phyloP scores from a whole-genome alignment of 2,329 filamentous ascomycete genomes.

The Fusarium miscanthi region DNA sequence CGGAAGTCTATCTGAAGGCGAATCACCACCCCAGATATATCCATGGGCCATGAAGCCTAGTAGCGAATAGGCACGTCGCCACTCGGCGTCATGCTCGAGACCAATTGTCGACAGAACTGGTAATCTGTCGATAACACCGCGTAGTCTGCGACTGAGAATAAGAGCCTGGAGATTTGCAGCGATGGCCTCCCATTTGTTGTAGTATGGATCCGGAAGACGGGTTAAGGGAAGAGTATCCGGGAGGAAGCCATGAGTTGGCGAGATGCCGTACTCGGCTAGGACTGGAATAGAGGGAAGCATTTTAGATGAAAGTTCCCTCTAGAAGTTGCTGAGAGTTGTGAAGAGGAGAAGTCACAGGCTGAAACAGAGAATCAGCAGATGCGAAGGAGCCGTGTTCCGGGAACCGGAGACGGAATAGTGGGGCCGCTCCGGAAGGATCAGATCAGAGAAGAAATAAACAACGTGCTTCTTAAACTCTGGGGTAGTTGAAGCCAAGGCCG shows the following conservation, averaged over 20 bases:
- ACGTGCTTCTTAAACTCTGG: constrained; percentile 2
- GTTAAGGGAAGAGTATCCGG: constrained; percentile 83
- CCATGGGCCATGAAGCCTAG: constrained; percentile 92
- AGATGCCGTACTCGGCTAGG: constrained; percentile 83
- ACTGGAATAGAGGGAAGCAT: constrained; percentile 70
- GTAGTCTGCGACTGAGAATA: constrained; percentile 85
- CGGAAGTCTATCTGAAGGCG: constrained; percentile 81
- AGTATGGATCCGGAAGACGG: constrained; percentile 87
- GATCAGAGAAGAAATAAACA: background rate
- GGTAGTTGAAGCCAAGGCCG: constrained; percentile 16
- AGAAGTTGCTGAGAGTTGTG: background rate
- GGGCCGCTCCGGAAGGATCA: constrained; percentile 35
- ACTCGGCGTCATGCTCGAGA: constrained; percentile 86
- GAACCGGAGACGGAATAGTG: constrained; percentile 36
- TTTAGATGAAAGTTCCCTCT: background rate
- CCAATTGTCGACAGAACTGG: constrained; percentile 85
- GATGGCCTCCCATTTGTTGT: constrained; percentile 93
- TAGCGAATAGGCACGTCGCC: constrained; percentile 91
- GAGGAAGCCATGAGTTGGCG: constrained; percentile 84
- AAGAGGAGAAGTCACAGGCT: constrained; percentile 6
- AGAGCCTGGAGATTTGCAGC: constrained; percentile 87
- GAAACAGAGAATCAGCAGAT: constrained; percentile 5
- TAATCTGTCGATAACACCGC: constrained; percentile 81
- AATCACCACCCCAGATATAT: constrained; percentile 95
- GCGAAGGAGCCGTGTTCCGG: constrained; percentile 27